Percentiles rank a stretch among this genome's conserved stretches.
Evolutionary conservation across 345 rosid species (phyloP).

Genomic region (Durio zibethinus): DNA sequence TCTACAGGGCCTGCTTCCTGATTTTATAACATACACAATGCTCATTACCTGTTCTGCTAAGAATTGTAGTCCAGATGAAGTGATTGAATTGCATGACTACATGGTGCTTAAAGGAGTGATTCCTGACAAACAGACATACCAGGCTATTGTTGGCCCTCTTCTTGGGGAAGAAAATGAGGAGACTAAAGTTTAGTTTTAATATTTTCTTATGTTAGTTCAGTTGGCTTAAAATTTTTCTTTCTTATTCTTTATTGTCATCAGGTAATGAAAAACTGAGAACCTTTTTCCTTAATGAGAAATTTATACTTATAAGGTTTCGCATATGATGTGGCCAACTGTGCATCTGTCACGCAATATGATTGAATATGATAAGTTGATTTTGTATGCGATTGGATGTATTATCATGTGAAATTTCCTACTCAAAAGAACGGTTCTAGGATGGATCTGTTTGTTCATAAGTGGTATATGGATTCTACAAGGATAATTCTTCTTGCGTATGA

Average conservation of each 20-base stretch:
- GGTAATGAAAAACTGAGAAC: background rate
- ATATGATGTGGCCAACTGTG: background rate
- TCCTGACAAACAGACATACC: conserved; percentile 43
- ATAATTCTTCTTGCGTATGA: background rate
- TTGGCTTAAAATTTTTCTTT: background rate
- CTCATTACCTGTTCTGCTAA: conserved; percentile 40
- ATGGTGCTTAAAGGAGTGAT: conserved; percentile 55
- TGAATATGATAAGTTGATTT: background rate
- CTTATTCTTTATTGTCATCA: background rate
- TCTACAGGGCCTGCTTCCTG: conserved; percentile 40
- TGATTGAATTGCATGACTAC: conserved; percentile 54
- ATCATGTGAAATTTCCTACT: background rate
- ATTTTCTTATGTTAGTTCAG: background rate
- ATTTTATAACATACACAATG: conserved; percentile 49
- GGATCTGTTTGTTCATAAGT: background rate
- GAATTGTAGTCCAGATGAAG: conserved; percentile 38
- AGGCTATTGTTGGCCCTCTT: conserved; percentile 39
- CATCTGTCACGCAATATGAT: background rate
- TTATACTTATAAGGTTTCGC: background rate
- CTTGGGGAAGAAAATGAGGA: conserved; percentile 24
- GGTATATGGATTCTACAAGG: background rate
- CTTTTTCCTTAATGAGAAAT: background rate
- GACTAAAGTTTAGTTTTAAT: conserved; percentile 10
- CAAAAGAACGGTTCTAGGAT: background rate
- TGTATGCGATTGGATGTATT: background rate